Percentiles rank a stretch among this genome's conserved stretches.
These are phyloP conservation scores for Cyberlindnera suaveolens DNA, from an alignment of 805 yeast species.

Conservation along the genomic window DNA sequence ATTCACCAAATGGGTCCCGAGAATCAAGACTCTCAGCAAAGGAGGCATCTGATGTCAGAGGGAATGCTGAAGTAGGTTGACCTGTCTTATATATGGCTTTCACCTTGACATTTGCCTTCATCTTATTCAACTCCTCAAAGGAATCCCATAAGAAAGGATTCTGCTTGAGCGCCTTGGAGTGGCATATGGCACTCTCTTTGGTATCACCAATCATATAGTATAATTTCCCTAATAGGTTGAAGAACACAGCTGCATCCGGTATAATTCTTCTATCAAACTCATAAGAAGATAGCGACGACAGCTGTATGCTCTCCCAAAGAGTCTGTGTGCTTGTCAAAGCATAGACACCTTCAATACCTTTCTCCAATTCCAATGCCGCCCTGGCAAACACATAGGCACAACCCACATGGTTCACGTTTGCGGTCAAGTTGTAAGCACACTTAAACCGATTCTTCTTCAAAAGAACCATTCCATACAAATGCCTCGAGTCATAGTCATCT, in stretches of 20 bases:
- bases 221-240: slow-evolving; percentile 64
- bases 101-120: slow-evolving; percentile 66
- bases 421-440: slow-evolving; percentile 50
- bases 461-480: slow-evolving; percentile 64
- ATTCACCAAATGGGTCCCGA: slow-evolving; percentile 25
- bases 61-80: slow-evolving; percentile 11
- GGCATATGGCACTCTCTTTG: slow-evolving; percentile 59
- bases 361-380: slow-evolving; percentile 51
- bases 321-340: slow-evolving; percentile 36
- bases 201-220: slow-evolving; percentile 52
- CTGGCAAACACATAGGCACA: slow-evolving; percentile 72
- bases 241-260: slow-evolving; percentile 71
- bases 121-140: slow-evolving; percentile 61
- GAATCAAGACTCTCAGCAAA: slow-evolving; percentile 4
- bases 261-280: slow-evolving; percentile 29
- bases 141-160: slow-evolving; percentile 89
- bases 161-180: slow-evolving; percentile 58
- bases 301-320: slow-evolving; percentile 28
- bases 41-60: slow-evolving; percentile 5
- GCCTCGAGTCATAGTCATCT: slow-evolving; percentile 49
- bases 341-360: slow-evolving; percentile 55
- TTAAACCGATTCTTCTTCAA: slow-evolving; percentile 53
- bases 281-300: slow-evolving; percentile 24
- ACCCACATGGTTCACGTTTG: slow-evolving; percentile 53
- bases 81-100: slow-evolving; percentile 40